phyloP scores from a whole-genome alignment of 768 basidiomycete species.

The Trametes punicea region DNA sequence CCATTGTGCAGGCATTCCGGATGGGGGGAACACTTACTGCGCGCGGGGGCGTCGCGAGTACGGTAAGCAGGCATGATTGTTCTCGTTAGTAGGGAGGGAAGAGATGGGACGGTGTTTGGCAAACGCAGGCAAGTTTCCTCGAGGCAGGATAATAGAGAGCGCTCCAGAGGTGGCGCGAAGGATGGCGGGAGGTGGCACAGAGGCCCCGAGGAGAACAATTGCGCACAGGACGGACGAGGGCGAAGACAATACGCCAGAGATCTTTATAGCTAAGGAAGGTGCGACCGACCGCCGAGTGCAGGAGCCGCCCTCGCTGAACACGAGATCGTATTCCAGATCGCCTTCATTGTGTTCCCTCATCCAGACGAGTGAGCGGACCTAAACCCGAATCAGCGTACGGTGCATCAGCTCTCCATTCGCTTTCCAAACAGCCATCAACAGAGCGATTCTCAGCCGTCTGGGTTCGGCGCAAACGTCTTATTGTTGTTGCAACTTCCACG shows the following conservation, averaged over 20 bases:
- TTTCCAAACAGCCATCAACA: conserved; percentile 26
- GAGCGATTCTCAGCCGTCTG: conserved; percentile 18
- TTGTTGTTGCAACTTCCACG: conserved; percentile 23
- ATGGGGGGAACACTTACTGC: conserved; percentile 34
- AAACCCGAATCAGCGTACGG: conserved; percentile 24
- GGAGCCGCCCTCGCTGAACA: conserved; percentile 14
- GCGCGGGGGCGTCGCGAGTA: conserved; percentile 69
- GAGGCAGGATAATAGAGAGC: conserved; percentile 32
- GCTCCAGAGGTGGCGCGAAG: conserved; percentile 39
- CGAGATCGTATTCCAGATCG: conserved; percentile 25
- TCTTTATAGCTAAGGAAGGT: conserved; percentile 31
- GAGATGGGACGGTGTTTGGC: conserved; percentile 29
- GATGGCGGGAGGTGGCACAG: conserved; percentile 48
- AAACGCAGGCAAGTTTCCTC: conserved; percentile 27
- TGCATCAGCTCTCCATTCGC: conserved; percentile 21
- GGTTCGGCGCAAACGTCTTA: conserved; percentile 22
- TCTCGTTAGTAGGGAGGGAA: conserved; percentile 26
- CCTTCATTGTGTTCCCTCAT: conserved; percentile 23
- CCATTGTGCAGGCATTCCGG: neutral
- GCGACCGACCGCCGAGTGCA: conserved; percentile 27
- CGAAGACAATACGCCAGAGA: conserved; percentile 30
- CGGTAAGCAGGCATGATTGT: conserved; percentile 75
- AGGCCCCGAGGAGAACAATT: conserved; percentile 61
- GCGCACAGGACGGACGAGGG: conserved; percentile 53
- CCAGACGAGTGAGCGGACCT: conserved; percentile 19